Evolutionary conservation across 164 flowering plant genomes (phyloP).

Genomic region (Kingdonia uniflora): DNA sequence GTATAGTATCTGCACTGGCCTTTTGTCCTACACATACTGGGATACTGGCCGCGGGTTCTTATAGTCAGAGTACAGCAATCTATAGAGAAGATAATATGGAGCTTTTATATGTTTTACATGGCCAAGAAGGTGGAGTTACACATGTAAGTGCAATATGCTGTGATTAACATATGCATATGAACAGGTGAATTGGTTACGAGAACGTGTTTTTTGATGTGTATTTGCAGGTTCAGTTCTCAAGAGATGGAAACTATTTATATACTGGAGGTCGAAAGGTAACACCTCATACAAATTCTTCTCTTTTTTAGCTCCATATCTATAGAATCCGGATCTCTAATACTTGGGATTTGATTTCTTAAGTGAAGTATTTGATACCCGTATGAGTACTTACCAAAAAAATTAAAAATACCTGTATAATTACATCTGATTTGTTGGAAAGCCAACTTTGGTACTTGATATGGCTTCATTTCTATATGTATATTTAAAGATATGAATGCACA

Average conservation of each 20-base stretch:
- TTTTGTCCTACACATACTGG: conserved; percentile 70
- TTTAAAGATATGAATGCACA: too few relatives aligned
- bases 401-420: too few relatives aligned
- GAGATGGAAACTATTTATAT: conserved; percentile 83
- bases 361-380: too few relatives aligned
- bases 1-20: conserved; percentile 77
- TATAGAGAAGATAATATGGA: conserved; percentile 90
- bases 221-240: conserved; percentile 78
- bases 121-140: conserved; percentile 95
- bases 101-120: conserved; percentile 76
- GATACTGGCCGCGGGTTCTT: conserved; percentile 85
- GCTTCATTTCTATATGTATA: too few relatives aligned
- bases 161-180: not conserved
- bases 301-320: too few relatives aligned
- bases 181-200: not conserved
- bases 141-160: conserved; percentile 48
- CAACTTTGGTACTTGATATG: too few relatives aligned
- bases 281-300: not conserved
- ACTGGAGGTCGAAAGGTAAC: conserved; percentile 92
- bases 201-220: conserved; percentile 3
- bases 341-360: too few relatives aligned
- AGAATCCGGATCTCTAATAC: too few relatives aligned
- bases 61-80: conserved; percentile 75
- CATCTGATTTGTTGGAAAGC: too few relatives aligned
- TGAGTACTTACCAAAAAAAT: too few relatives aligned